phyloP scores from a whole-genome alignment of 176 grass and related monocot species.

The Olyra latifolia region DNA sequence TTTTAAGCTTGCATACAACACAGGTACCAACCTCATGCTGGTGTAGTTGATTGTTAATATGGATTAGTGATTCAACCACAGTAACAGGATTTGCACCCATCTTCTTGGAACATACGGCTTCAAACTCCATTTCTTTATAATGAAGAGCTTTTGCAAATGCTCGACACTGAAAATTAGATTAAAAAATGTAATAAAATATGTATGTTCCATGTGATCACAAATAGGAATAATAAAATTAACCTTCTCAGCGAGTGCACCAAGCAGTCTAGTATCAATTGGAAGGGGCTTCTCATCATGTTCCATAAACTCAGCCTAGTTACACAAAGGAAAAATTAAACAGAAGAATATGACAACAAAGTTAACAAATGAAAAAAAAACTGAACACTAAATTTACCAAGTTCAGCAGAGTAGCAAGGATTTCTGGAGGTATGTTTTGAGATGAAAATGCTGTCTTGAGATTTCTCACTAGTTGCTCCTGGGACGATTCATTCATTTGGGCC shows the following conservation, averaged over 20 bases:
- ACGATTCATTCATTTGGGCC: slow-evolving; percentile 93
- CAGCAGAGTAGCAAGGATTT: slow-evolving; percentile 88
- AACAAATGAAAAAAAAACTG: neutral
- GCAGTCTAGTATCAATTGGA: slow-evolving; percentile 96
- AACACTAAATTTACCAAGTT: slow-evolving; percentile 72
- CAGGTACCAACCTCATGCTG: slow-evolving; percentile 86
- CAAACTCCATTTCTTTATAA: slow-evolving; percentile 99
- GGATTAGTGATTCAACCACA: slow-evolving; percentile 95
- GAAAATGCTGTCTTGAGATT: slow-evolving; percentile 99
- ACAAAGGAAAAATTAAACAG: slow-evolving; percentile 28
- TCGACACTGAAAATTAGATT: slow-evolving; percentile 65
- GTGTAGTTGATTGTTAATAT: slow-evolving; percentile 97
- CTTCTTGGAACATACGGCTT: slow-evolving; percentile 90
- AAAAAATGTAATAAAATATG: slow-evolving; percentile 19
- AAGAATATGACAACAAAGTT: slow-evolving; percentile 8
- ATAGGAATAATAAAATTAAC: slow-evolving; percentile 38
- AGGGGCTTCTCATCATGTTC: slow-evolving; percentile 99
- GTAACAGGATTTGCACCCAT: slow-evolving; percentile 98
- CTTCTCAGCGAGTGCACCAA: slow-evolving; percentile 99
- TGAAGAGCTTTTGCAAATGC: slow-evolving; percentile 97
- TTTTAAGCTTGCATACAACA: slow-evolving; percentile 26
- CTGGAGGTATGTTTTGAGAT: slow-evolving; percentile 97
- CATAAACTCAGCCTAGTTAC: slow-evolving; percentile 94
- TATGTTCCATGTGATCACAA: slow-evolving; percentile 28
- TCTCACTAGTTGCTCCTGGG: slow-evolving; percentile 92